These are phyloP conservation scores for Pichiaceae sp. DNA, from an alignment of 1,139 yeast genomes.

Conservation along the genomic window DNA sequence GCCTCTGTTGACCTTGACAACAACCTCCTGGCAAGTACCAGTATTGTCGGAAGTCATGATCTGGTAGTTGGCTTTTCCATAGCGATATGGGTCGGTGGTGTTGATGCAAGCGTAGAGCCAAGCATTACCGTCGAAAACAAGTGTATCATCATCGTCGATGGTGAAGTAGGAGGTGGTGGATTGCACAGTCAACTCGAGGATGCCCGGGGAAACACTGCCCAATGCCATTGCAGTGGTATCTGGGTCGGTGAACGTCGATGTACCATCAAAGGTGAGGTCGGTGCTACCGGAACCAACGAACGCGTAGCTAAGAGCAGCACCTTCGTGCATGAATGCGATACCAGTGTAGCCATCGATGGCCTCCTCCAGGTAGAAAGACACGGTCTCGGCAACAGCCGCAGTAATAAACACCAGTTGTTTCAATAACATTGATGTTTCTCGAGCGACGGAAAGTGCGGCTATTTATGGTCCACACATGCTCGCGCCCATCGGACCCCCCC, in stretches of 20 bases:
- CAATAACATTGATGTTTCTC: no score
- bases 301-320: slow-evolving; percentile 46
- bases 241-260: background rate
- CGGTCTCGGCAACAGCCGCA: background rate
- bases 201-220: background rate
- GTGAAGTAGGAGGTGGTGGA: background rate
- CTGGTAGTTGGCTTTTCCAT: background rate
- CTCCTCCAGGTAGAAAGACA: background rate
- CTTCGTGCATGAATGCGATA: slow-evolving; percentile 31
- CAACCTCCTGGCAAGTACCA: background rate
- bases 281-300: slow-evolving; percentile 23
- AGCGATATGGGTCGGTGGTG: slow-evolving; percentile 18
- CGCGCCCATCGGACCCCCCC: no score
- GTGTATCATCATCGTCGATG: slow-evolving; percentile 30
- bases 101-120: slow-evolving; percentile 22
- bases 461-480: no score
- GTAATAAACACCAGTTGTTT: background rate
- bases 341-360: background rate
- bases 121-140: slow-evolving; percentile 17
- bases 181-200: background rate
- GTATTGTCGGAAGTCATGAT: background rate
- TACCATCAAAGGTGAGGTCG: slow-evolving; percentile 10
- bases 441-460: no score
- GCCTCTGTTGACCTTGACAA: background rate
- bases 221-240: background rate